Base-by-base conservation (phyloP, 139 green algal species). In the Closterium sp. region DNA sequence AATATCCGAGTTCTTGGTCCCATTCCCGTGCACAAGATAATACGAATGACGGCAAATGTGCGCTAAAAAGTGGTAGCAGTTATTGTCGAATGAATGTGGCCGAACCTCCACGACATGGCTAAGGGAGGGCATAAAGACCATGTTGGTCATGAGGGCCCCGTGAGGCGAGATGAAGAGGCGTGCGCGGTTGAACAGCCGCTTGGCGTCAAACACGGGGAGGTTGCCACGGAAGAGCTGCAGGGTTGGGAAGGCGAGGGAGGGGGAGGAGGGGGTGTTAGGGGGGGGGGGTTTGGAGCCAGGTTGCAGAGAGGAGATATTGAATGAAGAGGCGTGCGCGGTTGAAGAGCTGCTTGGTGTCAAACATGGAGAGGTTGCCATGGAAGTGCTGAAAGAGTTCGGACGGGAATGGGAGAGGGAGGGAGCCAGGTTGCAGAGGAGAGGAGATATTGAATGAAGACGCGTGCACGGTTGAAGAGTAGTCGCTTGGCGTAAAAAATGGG, bases 101-200 rank as follows among this genome's bases (percentile, higher is more conserved):
- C 85, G 85, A 23, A 88, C 33, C 33, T 88, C 85, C 30, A 88
- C 30, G 12, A 88, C 34, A n/a, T 43, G 33, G 12, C n/a, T 55
- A 23, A 23, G 33, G 6, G 34, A n/a, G 16, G 30, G 33, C 85
- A 88, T 88, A 30, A 88, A 55, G 33, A 88, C 33, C 30, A 88
- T 34, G 33, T 88, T 88, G 85, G 85, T 55, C 85, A 88, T 88
- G 2, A 69, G 85, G 6, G 85, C 85, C 30, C 85, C 85, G 25
- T 88, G 85, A 32, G 34, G 33, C 0, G 85, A 43, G 19, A 88
- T 55, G 34, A 88, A 88, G 32, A 88, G 33, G 28, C 85, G 85
- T 23, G 85, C 85, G 21, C 85, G 33, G 85, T 88, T 88, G 33
- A 88, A 88, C 7, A 88, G 85, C 10, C 25, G n/a, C 32, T 36